A percentile compares a stretch with the other conserved stretches of the same genome.
phyloP scores from a whole-genome alignment of 345 rosid species.

The Sonneratia alba region DNA sequence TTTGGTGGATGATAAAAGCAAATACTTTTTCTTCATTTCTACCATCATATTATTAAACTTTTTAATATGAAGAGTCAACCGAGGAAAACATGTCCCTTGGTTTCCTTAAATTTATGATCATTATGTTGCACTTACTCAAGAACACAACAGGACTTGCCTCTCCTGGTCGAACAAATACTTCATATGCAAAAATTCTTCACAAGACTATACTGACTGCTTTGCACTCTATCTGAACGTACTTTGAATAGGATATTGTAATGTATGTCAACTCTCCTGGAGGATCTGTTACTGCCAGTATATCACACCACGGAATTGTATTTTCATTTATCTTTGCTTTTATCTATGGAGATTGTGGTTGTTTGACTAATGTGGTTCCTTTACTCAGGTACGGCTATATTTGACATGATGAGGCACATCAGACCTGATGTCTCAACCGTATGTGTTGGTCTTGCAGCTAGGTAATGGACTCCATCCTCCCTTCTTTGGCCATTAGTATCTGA shows the following conservation, averaged over 20 bases:
- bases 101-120: too few relatives aligned
- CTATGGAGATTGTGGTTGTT: constrained; percentile 4
- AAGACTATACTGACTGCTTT: background rate
- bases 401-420: constrained; percentile 89
- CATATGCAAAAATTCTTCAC: background rate
- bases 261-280: constrained; percentile 99
- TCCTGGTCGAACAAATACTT: background rate
- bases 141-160: background rate
- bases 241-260: constrained; percentile 82
- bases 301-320: constrained; percentile 7
- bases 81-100: background rate
- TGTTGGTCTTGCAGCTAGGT: constrained; percentile 97
- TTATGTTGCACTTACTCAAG: background rate
- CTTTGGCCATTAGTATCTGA: background rate
- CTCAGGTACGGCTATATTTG: constrained; percentile 86
- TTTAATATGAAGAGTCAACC: background rate
- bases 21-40: background rate
- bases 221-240: background rate
- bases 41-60: background rate
- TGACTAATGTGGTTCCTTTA: background rate
- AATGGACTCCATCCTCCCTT: background rate
- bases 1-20: constrained; percentile 7
- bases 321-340: background rate
- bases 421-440: constrained; percentile 96
- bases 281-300: constrained; percentile 89